Percentiles rank a stretch among this genome's conserved stretches.
Conservation (phyloP, 2,329 filamentous ascomycete genomes). For the Epichloe brachyelytri region DNA sequence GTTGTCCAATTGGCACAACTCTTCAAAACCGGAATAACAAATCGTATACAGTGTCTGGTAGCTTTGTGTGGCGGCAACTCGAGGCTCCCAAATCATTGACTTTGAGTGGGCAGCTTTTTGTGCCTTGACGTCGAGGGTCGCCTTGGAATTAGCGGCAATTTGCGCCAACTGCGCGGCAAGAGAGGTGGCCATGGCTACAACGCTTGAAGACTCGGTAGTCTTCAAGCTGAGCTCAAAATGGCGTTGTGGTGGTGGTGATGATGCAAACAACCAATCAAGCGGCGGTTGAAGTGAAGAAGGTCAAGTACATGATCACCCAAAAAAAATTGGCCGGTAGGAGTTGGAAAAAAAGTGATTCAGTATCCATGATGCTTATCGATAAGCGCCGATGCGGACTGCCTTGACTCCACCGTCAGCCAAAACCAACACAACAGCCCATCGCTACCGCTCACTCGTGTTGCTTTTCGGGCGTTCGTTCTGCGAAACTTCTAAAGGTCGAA, state of each 20-base stretch:
- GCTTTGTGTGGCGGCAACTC: conserved; percentile 73
- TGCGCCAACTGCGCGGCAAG: conserved; percentile 89
- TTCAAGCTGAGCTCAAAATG: conserved; percentile 2
- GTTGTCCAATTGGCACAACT: conserved; percentile 75
- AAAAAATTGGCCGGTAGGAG: conserved; percentile 8
- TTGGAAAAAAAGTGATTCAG: conserved; percentile 1
- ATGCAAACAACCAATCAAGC: neutral
- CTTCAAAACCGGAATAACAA: conserved; percentile 80
- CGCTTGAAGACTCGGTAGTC: conserved; percentile 9
- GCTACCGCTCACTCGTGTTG: too few species aligned
- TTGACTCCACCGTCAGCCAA: neutral
- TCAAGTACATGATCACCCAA: neutral
- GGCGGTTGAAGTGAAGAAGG: neutral
- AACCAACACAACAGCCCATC: too few species aligned
- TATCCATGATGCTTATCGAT: neutral
- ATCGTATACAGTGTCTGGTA: conserved; percentile 81
- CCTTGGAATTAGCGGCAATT: conserved; percentile 80
- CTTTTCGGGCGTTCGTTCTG: too few species aligned
- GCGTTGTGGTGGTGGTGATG: neutral
- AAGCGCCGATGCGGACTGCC: neutral
- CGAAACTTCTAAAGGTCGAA: too few species aligned
- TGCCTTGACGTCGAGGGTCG: conserved; percentile 83
- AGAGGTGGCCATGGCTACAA: conserved; percentile 57
- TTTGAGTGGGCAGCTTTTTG: conserved; percentile 87
- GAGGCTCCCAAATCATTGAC: conserved; percentile 84